phyloP scores from a whole-genome alignment of 805 yeast species.

The Candida koratica region DNA sequence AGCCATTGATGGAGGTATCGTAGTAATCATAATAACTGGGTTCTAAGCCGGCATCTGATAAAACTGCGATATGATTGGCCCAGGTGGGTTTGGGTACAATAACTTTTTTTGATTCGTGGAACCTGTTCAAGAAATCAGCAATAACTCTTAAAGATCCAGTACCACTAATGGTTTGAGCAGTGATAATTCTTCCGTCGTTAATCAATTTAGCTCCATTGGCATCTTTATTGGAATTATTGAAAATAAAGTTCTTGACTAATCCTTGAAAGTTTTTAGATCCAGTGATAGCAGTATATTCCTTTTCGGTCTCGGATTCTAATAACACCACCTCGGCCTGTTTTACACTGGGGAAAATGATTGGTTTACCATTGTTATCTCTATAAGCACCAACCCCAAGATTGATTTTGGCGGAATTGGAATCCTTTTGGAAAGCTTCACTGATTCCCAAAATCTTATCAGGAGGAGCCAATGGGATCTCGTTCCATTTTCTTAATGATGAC shows the following conservation, averaged over 20 bases:
- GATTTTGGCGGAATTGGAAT: slow-evolving; percentile 53
- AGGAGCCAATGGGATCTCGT: slow-evolving; percentile 51
- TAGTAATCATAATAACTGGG: slow-evolving; percentile 68
- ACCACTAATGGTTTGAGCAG: slow-evolving; percentile 89
- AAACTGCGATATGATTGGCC: slow-evolving; percentile 88
- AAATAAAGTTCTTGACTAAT: slow-evolving; percentile 67
- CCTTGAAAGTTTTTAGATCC: slow-evolving; percentile 69
- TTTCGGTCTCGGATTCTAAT: slow-evolving; percentile 51
- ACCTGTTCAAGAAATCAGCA: slow-evolving; percentile 67
- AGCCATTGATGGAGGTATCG: slow-evolving; percentile 53
- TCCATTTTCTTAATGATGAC: slow-evolving; percentile 20
- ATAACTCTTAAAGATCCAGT: slow-evolving; percentile 91
- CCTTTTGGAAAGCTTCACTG: slow-evolving; percentile 68
- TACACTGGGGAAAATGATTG: slow-evolving; percentile 81
- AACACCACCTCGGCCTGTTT: slow-evolving; percentile 57
- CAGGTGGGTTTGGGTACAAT: slow-evolving; percentile 87
- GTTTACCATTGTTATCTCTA: slow-evolving; percentile 82
- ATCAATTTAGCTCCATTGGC: slow-evolving; percentile 53
- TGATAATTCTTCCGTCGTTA: slow-evolving; percentile 62
- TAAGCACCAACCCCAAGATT: slow-evolving; percentile 89
- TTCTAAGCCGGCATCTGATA: slow-evolving; percentile 65
- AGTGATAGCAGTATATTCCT: slow-evolving; percentile 83
- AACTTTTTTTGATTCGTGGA: slow-evolving; percentile 53
- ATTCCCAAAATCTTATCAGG: slow-evolving; percentile 86
- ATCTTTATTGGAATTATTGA: slow-evolving; percentile 54